Evolutionary conservation across 208 protist genomes (phyloP).

Genomic region (Trypanosoma boissoni): DNA sequence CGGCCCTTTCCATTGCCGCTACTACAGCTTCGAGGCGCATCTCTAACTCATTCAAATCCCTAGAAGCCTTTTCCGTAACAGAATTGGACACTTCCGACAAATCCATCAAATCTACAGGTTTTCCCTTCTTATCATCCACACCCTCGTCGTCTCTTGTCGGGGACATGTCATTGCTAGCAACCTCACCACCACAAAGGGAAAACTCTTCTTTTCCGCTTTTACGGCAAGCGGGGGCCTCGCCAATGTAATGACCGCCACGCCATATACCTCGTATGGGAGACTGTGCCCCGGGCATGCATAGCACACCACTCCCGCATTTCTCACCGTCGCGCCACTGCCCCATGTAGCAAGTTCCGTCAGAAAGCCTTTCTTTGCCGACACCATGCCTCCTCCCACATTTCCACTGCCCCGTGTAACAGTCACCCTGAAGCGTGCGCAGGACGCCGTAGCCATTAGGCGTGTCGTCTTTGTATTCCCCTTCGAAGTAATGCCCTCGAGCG

Average conservation of each 20-base stretch:
- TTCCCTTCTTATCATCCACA: constrained; percentile 29
- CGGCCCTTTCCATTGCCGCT: not conserved
- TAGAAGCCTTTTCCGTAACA: constrained; percentile 24
- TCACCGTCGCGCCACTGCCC: constrained; percentile 60
- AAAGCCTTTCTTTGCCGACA: constrained; percentile 57
- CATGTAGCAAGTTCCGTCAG: constrained; percentile 56
- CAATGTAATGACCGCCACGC: constrained; percentile 63
- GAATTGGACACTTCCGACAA: constrained; percentile 3
- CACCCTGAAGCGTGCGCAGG: constrained; percentile 49
- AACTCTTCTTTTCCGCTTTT: not conserved
- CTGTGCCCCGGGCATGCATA: constrained; percentile 42
- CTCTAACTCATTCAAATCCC: not conserved
- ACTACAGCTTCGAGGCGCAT: not conserved
- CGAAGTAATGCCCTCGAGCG: constrained; percentile 60
- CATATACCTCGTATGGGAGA: constrained; percentile 59
- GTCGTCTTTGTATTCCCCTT: constrained; percentile 72
- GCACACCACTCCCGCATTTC: constrained; percentile 63
- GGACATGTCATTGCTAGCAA: too few relatives aligned
- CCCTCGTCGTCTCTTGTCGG: too few relatives aligned
- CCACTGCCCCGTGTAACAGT: constrained; percentile 68
- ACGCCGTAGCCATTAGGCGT: constrained; percentile 62
- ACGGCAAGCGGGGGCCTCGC: constrained; percentile 39
- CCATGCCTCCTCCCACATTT: constrained; percentile 51
- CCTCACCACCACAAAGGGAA: too few relatives aligned
- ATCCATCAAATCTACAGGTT: constrained; percentile 34